These are phyloP conservation scores for Dalbergia cochinchinensis DNA, from an alignment of 306 rosid species.

Conservation along the genomic window DNA sequence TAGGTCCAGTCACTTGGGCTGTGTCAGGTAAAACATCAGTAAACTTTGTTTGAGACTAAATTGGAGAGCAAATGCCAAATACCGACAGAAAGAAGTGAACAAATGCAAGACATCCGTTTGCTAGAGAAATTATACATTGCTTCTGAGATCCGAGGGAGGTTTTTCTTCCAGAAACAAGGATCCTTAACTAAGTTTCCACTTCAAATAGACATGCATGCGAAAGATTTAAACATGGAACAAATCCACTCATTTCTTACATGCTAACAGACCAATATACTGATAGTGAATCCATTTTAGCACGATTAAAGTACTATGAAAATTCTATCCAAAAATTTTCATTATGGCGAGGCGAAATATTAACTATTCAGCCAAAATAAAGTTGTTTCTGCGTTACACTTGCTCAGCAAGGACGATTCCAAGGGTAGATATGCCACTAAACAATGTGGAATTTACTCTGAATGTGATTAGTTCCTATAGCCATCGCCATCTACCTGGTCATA, in stretches of 20 bases:
- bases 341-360: no score
- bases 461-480: no score
- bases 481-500: no score
- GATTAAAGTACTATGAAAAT: no score
- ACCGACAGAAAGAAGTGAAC: constrained; percentile 26
- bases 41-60: constrained; percentile 27
- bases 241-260: background rate
- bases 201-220: background rate
- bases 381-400: no score
- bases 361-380: no score
- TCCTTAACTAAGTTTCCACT: background rate
- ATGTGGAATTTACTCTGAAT: no score
- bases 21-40: constrained; percentile 57
- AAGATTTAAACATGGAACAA: constrained; percentile 17
- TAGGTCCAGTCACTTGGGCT: constrained; percentile 96
- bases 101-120: background rate
- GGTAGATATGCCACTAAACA: no score
- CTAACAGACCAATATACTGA: constrained; percentile 1
- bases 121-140: background rate
- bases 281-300: background rate
- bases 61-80: background rate
- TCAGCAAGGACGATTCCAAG: no score
- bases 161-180: constrained; percentile 7
- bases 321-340: no score
- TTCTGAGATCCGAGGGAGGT: constrained; percentile 8